A percentile compares a stretch with the other conserved stretches of the same genome.
phyloP scores from a whole-genome alignment of 2,329 filamentous ascomycete species.

The Diaporthe sp. region DNA sequence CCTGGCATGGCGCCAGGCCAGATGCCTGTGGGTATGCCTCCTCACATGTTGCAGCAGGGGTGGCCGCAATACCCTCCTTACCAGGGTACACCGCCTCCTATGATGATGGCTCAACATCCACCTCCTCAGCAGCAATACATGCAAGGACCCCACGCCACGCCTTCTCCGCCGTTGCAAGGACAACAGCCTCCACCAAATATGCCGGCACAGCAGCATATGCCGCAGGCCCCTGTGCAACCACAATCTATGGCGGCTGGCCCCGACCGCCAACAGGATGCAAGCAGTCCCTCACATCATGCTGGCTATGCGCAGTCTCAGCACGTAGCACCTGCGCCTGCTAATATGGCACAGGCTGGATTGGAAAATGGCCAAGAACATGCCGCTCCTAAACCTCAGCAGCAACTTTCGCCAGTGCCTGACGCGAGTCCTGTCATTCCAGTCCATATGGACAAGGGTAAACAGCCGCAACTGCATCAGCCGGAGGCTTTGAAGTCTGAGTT shows the following conservation, averaged over 20 bases:
- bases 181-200: slow-evolving; percentile 25
- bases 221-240: background rate
- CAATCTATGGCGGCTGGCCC: background rate
- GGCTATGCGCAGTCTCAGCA: slow-evolving; percentile 8
- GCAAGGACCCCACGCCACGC: slow-evolving; percentile 21
- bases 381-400: slow-evolving; percentile 3
- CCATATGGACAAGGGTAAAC: slow-evolving; percentile 25
- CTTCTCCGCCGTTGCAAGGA: slow-evolving; percentile 29
- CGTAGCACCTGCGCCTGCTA: slow-evolving; percentile 11
- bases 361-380: background rate
- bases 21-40: slow-evolving; percentile 21
- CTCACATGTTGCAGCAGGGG: slow-evolving; percentile 34
- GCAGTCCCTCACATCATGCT: background rate
- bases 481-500: slow-evolving; percentile 16
- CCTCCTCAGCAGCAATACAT: slow-evolving; percentile 37
- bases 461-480: slow-evolving; percentile 28
- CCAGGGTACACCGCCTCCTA: slow-evolving; percentile 35
- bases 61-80: slow-evolving; percentile 37
- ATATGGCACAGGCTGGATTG: background rate
- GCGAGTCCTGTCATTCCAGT: background rate
- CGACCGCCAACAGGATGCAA: background rate
- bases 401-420: slow-evolving; percentile 27
- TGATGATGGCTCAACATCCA: slow-evolving; percentile 30
- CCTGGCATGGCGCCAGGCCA: slow-evolving; percentile 35
- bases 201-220: slow-evolving; percentile 19